Evolutionary conservation across 2,329 filamentous ascomycete genomes (phyloP).

Genomic region (Canariomyces notabilis): DNA sequence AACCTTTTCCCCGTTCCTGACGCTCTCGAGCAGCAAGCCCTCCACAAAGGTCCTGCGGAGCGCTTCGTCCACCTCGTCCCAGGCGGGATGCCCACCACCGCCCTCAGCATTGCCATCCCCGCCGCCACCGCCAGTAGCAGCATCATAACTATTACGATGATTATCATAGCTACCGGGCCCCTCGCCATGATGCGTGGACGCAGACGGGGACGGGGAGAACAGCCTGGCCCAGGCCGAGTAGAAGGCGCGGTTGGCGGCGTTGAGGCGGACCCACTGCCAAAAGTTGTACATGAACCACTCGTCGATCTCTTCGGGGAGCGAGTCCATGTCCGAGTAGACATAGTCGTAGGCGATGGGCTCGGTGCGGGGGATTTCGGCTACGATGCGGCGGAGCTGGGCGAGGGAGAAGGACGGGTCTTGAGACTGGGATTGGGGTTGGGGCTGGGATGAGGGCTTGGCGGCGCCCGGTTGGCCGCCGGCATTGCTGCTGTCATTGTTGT

Average conservation of each 20-base stretch:
- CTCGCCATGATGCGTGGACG: constrained; percentile 17
- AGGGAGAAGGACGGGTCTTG: constrained; percentile 64
- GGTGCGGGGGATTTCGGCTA: constrained; percentile 65
- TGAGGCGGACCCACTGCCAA: constrained; percentile 75
- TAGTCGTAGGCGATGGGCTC: constrained; percentile 81
- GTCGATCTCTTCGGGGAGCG: constrained; percentile 82
- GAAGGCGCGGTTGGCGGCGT: constrained; percentile 71
- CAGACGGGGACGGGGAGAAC: constrained; percentile 27
- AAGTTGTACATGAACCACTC: constrained; percentile 96
- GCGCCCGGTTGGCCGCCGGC: neutral
- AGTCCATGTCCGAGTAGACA: constrained; percentile 65
- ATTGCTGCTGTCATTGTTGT: constrained; percentile 1
- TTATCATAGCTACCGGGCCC: too few relatives aligned
- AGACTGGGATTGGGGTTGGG: neutral
- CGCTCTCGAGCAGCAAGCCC: constrained; percentile 40
- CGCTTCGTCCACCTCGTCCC: constrained; percentile 60
- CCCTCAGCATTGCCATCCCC: constrained; percentile 24
- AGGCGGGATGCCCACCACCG: constrained; percentile 40
- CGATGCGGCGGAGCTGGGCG: constrained; percentile 66
- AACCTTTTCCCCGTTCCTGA: constrained; percentile 41
- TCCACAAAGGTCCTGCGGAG: constrained; percentile 53
- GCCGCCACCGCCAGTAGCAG: constrained; percentile 61
- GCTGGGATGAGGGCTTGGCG: constrained; percentile 30
- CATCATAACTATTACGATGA: too few relatives aligned
- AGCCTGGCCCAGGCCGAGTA: constrained; percentile 64